These are phyloP conservation scores for Boletus pseudo-olivaceus DNA, from an alignment of 768 basidiomycete genomes.

Conservation along the genomic window DNA sequence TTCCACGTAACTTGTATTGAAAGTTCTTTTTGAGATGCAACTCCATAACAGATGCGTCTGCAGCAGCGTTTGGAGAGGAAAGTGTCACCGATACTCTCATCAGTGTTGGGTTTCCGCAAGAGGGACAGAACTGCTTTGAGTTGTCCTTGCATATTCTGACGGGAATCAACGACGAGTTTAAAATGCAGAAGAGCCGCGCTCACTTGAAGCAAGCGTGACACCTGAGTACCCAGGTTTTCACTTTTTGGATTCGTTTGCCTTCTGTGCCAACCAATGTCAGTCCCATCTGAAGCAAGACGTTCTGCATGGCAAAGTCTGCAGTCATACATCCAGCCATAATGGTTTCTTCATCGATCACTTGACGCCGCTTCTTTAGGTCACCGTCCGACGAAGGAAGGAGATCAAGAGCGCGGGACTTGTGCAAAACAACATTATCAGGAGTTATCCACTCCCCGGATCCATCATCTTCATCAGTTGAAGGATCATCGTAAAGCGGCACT, in stretches of 20 bases:
- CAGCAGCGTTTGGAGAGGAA: slow-evolving; percentile 56
- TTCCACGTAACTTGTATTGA: slow-evolving; percentile 89
- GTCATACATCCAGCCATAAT: slow-evolving; percentile 90
- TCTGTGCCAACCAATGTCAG: slow-evolving; percentile 85
- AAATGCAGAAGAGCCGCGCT: slow-evolving; percentile 31
- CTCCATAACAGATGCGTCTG: slow-evolving; percentile 67
- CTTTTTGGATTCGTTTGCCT: slow-evolving; percentile 84
- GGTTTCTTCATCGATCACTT: slow-evolving; percentile 34
- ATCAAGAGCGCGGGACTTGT: slow-evolving; percentile 86
- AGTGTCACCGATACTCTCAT: slow-evolving; percentile 90
- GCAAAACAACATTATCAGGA: slow-evolving; percentile 74
- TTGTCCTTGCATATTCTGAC: slow-evolving; percentile 91
- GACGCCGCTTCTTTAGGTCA: slow-evolving; percentile 30
- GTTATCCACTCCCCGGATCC: slow-evolving; percentile 98
- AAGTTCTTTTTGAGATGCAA: slow-evolving; percentile 95
- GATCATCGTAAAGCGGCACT: slow-evolving; percentile 63
- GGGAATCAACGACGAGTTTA: not conserved
- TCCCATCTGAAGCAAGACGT: slow-evolving; percentile 92
- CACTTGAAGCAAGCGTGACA: slow-evolving; percentile 99
- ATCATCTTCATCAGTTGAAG: slow-evolving; percentile 70
- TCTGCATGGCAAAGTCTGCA: slow-evolving; percentile 99
- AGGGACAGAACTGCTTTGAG: slow-evolving; percentile 94
- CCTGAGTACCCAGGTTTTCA: slow-evolving; percentile 93
- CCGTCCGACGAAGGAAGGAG: slow-evolving; percentile 60
- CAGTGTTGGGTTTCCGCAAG: slow-evolving; percentile 91